Evolutionary conservation across 495 filamentous ascomycete species (phyloP), one percentile per base, ranked within the genome.

Genomic region (Neurospora terricola): DNA sequence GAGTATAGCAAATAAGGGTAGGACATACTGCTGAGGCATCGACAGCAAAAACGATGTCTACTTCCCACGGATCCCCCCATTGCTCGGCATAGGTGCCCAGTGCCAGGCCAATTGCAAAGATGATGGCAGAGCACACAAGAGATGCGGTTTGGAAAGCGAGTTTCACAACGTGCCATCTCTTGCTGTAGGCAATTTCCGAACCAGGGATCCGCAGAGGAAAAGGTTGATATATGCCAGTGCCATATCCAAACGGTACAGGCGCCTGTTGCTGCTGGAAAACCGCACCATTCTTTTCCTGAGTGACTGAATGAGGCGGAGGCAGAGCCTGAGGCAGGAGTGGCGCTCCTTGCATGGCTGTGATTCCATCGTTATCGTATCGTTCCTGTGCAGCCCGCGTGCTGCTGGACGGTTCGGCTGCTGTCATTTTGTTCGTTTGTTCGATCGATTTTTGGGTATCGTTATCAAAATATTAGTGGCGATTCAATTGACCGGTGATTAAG

Each of bases 81-180:
- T 62, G n/a, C 73, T 16, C 69, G 77, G 73, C n/a, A 70, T 40
- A 36, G 40, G 70, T 39, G 30, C 72, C 73, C 7, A 80, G 71
- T 7, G 62, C 68, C 38, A 74, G 73, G 38, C 73, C 75, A 8
- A 82, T 34, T n/a, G 76, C 81, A 4, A 85, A 30, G 18, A 83
- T 79, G 18, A 80, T 70, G 11, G 77, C 76, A 2, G 72, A 78
- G 68, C 76, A 38, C 8, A 79, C 14, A 30, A 77, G 70, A n/a
- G 80, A 80, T 21, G 79, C 4, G 34, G 70, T 54, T 1, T 75
- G 76, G 6, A 84, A 72, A 7, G 73, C 74, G n/a, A 83, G 73
- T 72, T 82, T 84, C 38, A 70, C 72, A 36, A 71, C 69, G 37
- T 76, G 72, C 82, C 83, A 83, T 37, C 18, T 30, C 12, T 70